Base-by-base conservation (phyloP, 73 alveolate species). In the Uronychia setigera region DNA sequence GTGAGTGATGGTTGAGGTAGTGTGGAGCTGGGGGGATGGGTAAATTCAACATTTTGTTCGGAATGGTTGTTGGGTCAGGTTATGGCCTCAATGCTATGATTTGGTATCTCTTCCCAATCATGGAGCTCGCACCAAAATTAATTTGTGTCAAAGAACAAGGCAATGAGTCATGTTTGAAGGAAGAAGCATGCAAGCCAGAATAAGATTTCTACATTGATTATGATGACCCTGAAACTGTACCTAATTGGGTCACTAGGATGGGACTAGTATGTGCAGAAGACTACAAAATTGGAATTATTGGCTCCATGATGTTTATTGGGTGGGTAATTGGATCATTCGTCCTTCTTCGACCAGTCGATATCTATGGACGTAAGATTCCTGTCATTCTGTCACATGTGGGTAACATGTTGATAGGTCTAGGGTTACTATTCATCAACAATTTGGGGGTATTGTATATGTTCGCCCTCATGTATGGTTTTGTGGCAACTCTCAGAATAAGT, bases 241-340 rank as follows among this genome's bases (percentile, higher is more conserved):
- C 67, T 19, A 46, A 46, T 19, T 46, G 67, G 67, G 19, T 46
- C 19, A 46, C 67, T 46, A 5, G 67, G 67, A 78, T 31, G 1
- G 76, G 33, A 1, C 75, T 78, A 32, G 27, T 33, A 0, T 78
- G 84, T 29, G 75, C 25, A 25, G 84, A 78, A 14, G 84, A 32
- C 32, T 29, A 31, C 76, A 60, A 80, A 74, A 60, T 87, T 13
- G 88, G 89, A 5, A 80, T 87, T 32, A 78, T 87, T 60, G 93
- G 89, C 29, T 77, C 89, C 5, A 0, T 74, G 26, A 30, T 57
- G 13, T 74, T 87, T 30, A 80, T 84, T 30, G 93, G 93, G 33
- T 74, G 81, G 79, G 80, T 80, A 19, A 27, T 87, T 1, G 35
- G 85, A 26, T 58, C 84, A 30, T 26, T 60, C 13, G n/a, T 76